These are phyloP conservation scores for Nicotiana tomentosiformis DNA, from an alignment of 257 asterid genomes.

Conservation along the genomic window DNA sequence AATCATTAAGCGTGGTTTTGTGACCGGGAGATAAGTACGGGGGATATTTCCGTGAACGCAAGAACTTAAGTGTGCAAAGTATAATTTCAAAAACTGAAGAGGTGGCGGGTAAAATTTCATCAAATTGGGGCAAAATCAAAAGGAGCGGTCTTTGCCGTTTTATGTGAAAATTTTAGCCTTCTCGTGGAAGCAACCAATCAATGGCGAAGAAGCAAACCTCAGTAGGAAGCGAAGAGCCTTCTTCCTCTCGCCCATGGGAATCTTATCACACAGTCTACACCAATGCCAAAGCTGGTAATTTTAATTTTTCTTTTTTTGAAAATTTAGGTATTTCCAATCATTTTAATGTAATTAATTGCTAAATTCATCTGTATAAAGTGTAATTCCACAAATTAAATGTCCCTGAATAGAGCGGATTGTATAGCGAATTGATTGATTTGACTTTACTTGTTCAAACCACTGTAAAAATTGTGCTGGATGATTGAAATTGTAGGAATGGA, in stretches of 20 bases:
- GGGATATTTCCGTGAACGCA: not conserved
- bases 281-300: slow-evolving; percentile 86
- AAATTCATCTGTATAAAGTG: not conserved
- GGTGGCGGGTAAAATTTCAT: not conserved
- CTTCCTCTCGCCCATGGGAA: slow-evolving; percentile 76
- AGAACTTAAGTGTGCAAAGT: not conserved
- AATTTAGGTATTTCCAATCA: not conserved
- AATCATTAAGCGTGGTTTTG: not conserved
- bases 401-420: not conserved
- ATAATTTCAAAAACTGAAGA: not conserved
- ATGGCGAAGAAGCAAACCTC: slow-evolving; percentile 42
- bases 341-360: not conserved
- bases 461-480: not conserved
- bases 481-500: slow-evolving; percentile 70
- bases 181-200: not conserved
- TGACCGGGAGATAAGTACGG: not conserved
- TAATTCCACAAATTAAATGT: not conserved
- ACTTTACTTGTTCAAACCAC: not conserved
- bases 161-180: not conserved
- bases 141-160: slow-evolving; percentile 2
- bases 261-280: slow-evolving; percentile 89
- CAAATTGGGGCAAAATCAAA: not conserved
- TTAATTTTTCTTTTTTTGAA: not conserved
- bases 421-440: not conserved
- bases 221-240: slow-evolving; percentile 27